Base-by-base conservation (phyloP, 495 filamentous ascomycete genomes). In the Penicillium bialowiezense region DNA sequence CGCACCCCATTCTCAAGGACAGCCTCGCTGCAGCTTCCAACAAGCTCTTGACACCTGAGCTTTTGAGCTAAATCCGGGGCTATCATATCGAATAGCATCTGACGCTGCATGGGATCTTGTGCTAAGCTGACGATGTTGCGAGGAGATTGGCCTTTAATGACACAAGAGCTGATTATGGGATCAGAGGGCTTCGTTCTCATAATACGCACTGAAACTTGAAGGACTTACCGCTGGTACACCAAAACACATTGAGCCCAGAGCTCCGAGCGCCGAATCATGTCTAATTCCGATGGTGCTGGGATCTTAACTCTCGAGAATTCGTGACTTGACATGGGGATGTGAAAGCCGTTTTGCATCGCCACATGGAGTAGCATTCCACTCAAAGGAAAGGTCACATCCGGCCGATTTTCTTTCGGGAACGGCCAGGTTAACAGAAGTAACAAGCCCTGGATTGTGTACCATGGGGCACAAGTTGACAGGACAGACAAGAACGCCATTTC, bases 391-490 rank as follows among this genome's bases (percentile, higher is more conserved):
- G 62, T 68, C 14, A 65, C 52, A 36, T 79, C 77, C 7, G 65
- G 60, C 34, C 63, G 68, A 34, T 67, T 66, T 8, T 71, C 69
- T 31, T 68, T 74, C 3, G 76, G 75, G 18, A 78, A 70, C 0
- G 76, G 71, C 78, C 78, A 81, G 1, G 69, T 73, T 8, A 76
- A 60, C 7, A 79, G 41, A 0, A 81, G 50, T 12, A 81, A 38
- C 2, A 80, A 49, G 5, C 67, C 74, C 43, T 79, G 74, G 13
- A 81, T 74, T 2, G 59, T 73, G 44, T 72, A 63, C 56, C 75
- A 73, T 0, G 75, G 68, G 8, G 70, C 56, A 1, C 65, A 65
- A 0, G 62, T 59, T 2, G 69, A 64, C 8, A 62, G 47, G 5
- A 72, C 62, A 0, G 75, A 71, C 9, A 68, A 49, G 28, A 79